Conservation (phyloP, 805 yeast genomes). For the Schizosaccharomyces pombe region DNA sequence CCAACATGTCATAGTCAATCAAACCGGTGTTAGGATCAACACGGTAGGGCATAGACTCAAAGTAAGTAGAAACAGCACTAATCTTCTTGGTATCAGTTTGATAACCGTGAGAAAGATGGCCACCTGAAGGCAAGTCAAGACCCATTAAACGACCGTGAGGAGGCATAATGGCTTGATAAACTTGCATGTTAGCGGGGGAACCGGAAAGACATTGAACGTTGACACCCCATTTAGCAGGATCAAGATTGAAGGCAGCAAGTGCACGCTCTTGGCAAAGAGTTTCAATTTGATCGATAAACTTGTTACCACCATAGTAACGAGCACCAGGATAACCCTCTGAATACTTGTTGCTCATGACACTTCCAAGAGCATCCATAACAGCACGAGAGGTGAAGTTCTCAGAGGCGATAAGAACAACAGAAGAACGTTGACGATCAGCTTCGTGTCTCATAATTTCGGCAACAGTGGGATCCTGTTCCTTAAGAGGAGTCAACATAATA, state of each 20-base stretch:
- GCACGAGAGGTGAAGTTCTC: conserved; percentile 91
- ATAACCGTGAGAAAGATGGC: conserved; percentile 92
- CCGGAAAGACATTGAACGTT: conserved; percentile 90
- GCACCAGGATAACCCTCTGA: conserved; percentile 98
- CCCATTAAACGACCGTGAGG: conserved; percentile 93
- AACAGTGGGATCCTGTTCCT: conserved; percentile 28
- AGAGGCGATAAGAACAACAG: conserved; percentile 79
- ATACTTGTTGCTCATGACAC: conserved; percentile 92
- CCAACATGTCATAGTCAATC: conserved; percentile 76
- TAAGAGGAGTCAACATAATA: conserved; percentile 11
- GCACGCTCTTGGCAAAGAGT: conserved; percentile 79
- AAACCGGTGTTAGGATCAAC: conserved; percentile 66
- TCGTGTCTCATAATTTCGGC: conserved; percentile 53
- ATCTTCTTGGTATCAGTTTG: conserved; percentile 78
- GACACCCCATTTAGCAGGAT: conserved; percentile 82
- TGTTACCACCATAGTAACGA: conserved; percentile 94
- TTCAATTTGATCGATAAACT: conserved; percentile 81
- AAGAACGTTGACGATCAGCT: conserved; percentile 66
- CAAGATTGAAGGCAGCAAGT: conserved; percentile 51
- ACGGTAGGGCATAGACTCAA: conserved; percentile 94
- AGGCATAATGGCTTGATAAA: conserved; percentile 69
- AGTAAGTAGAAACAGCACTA: conserved; percentile 76
- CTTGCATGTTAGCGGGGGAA: conserved; percentile 87
- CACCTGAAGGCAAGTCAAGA: conserved; percentile 92
- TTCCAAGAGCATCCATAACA: conserved; percentile 82